Conservation (phyloP, 1,284 basidiomycete species). For the Malassezia pachydermatis region DNA sequence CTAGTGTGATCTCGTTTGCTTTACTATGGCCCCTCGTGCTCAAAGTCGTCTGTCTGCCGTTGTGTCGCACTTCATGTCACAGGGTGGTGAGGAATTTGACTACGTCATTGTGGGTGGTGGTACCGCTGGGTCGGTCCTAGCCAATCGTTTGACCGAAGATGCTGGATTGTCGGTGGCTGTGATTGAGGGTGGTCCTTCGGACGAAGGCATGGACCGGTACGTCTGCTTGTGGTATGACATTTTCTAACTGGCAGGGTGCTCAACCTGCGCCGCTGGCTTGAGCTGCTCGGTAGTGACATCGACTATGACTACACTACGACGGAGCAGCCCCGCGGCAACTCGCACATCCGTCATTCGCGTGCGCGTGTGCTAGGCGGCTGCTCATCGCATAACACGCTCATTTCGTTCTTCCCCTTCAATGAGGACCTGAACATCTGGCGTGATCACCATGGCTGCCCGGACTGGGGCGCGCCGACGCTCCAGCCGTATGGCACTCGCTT, state of each 20-base stretch:
- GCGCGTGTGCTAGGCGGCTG: slow-evolving; percentile 48
- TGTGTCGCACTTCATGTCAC: slow-evolving; percentile 36
- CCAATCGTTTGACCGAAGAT: slow-evolving; percentile 47
- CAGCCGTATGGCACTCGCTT: slow-evolving; percentile 47
- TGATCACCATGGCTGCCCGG: slow-evolving; percentile 37
- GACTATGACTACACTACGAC: slow-evolving; percentile 48
- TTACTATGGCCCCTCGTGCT: slow-evolving; percentile 5
- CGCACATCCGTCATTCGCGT: slow-evolving; percentile 48
- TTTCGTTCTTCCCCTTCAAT: slow-evolving; percentile 48
- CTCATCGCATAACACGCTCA: slow-evolving; percentile 49
- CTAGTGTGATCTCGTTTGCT: neutral
- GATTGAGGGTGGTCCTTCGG: slow-evolving; percentile 48
- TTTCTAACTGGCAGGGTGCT: slow-evolving; percentile 27
- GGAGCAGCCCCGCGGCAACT: slow-evolving; percentile 47
- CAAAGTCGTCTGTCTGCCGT: slow-evolving; percentile 33
- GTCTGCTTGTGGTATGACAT: neutral
- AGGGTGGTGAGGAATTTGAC: slow-evolving; percentile 34
- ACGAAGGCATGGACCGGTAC: slow-evolving; percentile 36
- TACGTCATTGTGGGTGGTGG: slow-evolving; percentile 48
- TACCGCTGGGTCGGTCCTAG: slow-evolving; percentile 47
- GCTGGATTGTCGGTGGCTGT: slow-evolving; percentile 43
- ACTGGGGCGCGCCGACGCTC: slow-evolving; percentile 35
- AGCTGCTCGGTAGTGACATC: slow-evolving; percentile 46
- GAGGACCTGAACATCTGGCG: slow-evolving; percentile 48
- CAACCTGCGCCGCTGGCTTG: slow-evolving; percentile 46